A percentile compares a stretch with the other conserved stretches of the same genome.
Conservation (phyloP, 2,329 filamentous ascomycete genomes). For the Aspergillus fumigatus region DNA sequence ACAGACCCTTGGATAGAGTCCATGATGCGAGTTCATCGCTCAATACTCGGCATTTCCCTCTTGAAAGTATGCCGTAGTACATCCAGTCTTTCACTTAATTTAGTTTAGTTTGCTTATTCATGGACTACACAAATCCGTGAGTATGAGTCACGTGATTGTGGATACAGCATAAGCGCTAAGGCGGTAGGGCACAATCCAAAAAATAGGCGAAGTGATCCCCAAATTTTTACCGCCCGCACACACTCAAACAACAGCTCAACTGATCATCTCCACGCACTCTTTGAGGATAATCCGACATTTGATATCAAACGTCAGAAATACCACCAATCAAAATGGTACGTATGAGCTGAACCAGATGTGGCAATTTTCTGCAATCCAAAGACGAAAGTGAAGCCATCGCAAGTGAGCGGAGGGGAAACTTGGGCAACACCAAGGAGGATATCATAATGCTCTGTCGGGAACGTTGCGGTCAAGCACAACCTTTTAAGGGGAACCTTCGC, state of each 20-base stretch:
- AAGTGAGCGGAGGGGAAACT: neutral
- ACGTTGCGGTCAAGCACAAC: too few species aligned
- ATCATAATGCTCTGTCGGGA: too few species aligned
- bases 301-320: constrained; percentile 21
- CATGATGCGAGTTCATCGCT: constrained; percentile 2
- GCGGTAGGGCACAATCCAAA: constrained; percentile 24
- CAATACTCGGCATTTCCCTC: neutral
- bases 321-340: constrained; percentile 43
- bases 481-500: neutral
- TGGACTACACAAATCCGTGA: neutral
- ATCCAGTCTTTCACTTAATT: too few species aligned
- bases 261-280: constrained; percentile 34
- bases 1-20: constrained; percentile 9
- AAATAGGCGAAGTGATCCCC: constrained; percentile 19
- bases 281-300: constrained; percentile 52
- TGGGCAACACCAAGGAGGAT: neutral
- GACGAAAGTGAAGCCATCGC: neutral
- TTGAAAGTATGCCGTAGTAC: too few species aligned
- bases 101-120: neutral
- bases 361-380: neutral
- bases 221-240: constrained; percentile 16
- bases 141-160: neutral
- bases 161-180: constrained; percentile 10
- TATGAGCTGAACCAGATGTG: neutral
- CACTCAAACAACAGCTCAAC: constrained; percentile 21